A percentile compares a stretch with the other conserved stretches of the same genome.
phyloP scores from a whole-genome alignment of 257 asterid species.

The Nicotiana undulata region DNA sequence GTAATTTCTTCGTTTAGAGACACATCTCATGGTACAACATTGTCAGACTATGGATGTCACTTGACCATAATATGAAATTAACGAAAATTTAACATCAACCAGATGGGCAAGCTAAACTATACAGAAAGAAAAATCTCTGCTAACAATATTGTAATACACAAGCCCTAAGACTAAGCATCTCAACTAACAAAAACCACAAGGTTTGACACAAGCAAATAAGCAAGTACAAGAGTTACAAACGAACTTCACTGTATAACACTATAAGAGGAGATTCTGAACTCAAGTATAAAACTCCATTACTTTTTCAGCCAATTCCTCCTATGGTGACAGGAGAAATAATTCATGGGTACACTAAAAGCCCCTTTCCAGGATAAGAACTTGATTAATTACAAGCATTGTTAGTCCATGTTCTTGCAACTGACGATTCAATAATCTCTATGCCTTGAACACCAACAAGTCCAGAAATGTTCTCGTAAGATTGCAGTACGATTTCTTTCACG shows the following conservation, averaged over 20 bases:
- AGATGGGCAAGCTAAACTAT: not conserved
- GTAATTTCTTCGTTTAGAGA: not conserved
- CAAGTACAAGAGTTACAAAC: not conserved
- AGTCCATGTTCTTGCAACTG: not conserved
- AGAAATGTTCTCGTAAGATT: not conserved
- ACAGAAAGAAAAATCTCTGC: not conserved
- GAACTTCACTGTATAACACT: not conserved
- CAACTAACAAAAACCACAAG: not conserved
- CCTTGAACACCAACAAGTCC: not conserved
- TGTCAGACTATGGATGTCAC: not conserved
- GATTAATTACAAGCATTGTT: not conserved
- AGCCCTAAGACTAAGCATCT: not conserved
- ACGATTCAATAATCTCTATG: not conserved
- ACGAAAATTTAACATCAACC: not conserved
- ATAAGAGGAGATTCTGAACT: not conserved
- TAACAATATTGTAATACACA: not conserved
- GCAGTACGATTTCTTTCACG: not conserved
- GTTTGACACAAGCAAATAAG: not conserved
- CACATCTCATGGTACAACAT: not conserved
- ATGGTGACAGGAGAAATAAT: not conserved
- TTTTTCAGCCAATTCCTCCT: conserved; percentile 2
- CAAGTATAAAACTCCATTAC: not conserved
- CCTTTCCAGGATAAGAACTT: not conserved
- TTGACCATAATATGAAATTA: not conserved
- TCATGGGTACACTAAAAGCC: not conserved